Conservation (phyloP, 2,329 filamentous ascomycete genomes). For the Claviceps cyperi region DNA sequence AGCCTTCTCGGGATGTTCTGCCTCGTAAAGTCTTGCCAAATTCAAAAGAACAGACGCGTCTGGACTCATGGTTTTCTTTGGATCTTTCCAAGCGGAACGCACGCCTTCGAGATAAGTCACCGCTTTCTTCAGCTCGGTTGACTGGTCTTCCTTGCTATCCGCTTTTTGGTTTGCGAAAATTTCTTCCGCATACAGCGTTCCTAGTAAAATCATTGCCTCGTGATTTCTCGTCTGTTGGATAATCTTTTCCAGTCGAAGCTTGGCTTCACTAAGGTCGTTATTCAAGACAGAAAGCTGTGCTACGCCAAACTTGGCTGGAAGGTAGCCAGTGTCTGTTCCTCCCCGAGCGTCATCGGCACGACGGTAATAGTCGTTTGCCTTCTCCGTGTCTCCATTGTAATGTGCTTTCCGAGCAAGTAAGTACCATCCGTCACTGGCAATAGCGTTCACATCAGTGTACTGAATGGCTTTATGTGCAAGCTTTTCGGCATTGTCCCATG, state of each 20-base stretch:
- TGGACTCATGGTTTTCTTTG: constrained; percentile 66
- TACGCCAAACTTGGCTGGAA: constrained; percentile 88
- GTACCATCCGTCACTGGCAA: constrained; percentile 97
- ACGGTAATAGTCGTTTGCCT: constrained; percentile 74
- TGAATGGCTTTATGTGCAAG: constrained; percentile 89
- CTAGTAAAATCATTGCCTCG: constrained; percentile 84
- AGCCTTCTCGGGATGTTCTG: constrained; percentile 73
- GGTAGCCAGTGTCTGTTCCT: constrained; percentile 76
- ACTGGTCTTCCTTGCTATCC: constrained; percentile 73
- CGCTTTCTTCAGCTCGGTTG: constrained; percentile 71
- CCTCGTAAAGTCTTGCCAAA: constrained; percentile 80
- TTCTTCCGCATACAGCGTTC: constrained; percentile 86
- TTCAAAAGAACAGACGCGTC: constrained; percentile 86
- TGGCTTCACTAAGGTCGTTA: constrained; percentile 78
- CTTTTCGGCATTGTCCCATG: constrained; percentile 66
- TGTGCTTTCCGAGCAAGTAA: constrained; percentile 84
- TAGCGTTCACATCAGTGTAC: constrained; percentile 87
- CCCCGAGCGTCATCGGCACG: constrained; percentile 85
- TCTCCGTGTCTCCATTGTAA: constrained; percentile 58
- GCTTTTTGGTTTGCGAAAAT: constrained; percentile 65
- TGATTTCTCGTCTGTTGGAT: constrained; percentile 69
- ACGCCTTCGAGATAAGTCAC: constrained; percentile 73
- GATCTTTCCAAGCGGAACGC: constrained; percentile 78
- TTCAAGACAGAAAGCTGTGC: constrained; percentile 79
- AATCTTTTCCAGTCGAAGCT: constrained; percentile 87